Base-by-base conservation (phyloP, 164 flowering plant species). In the Stephania cephalantha region DNA sequence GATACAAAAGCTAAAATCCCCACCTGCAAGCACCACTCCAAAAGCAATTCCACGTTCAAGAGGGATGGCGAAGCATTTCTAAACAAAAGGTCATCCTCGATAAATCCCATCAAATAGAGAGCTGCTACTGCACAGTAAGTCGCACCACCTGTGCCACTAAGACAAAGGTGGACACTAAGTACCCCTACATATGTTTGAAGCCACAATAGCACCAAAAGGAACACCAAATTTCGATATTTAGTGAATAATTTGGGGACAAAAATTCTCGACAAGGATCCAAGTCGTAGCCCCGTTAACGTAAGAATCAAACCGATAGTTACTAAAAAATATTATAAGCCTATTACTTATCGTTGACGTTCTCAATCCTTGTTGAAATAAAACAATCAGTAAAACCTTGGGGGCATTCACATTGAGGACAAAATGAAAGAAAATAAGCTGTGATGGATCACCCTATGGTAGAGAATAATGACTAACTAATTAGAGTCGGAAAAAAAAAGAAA, bases 61-160 rank as follows among this genome's bases (percentile, higher is more conserved):
- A 81, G 18, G 70, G 88, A 84, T 77, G 85, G 78, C 76, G 85
- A 67, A 13, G 73, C 66, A 55, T 55, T 76, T 76, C 75, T 83
- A 17, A 87, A 87, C 68, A 92, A 74, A 75, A 79, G 22, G 73
- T 87, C 85, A 71, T 88, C 90, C 81, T 86, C 87, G 68, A 96
- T 79, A 74, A 84, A 91, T 48, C 99, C 99, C 99, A 96, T 93
- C 86, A 96, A 81, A 44, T 77, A 85, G 35, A 96, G 93, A 84
- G 97, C 90, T 71, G 99, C 94, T 76, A 96, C 86, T 70, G 97
- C 98, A 85, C 99, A 94, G 76, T 91, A 96, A 3, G 97, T 89
- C 72, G 85, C 98, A 80, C 99, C 99, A 78, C 99, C 99, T 96
- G 99, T 75, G 76, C 73, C 89, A 84, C 91, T 86, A 89, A 86